phyloP scores from a whole-genome alignment of 2,329 filamentous ascomycete species.

The Epichloe festucae region DNA sequence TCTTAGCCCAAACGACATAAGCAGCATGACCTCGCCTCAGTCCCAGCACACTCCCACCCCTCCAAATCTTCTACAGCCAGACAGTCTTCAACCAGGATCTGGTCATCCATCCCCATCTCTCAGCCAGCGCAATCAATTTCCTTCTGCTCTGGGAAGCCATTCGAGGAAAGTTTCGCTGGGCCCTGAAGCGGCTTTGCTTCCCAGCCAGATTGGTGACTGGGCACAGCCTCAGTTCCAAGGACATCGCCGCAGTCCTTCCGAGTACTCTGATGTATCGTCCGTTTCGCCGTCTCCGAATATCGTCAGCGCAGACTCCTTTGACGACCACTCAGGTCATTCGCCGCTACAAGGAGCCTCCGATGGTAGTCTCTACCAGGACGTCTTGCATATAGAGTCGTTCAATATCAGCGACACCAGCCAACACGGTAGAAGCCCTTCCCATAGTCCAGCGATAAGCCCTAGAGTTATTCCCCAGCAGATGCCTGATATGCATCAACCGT shows the following conservation, averaged over 20 bases:
- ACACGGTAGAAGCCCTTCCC: conserved; percentile 69
- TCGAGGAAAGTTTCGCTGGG: conserved; percentile 44
- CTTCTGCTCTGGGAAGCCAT: conserved; percentile 34
- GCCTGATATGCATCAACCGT: conserved; percentile 34
- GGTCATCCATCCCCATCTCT: conserved; percentile 45
- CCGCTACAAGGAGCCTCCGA: conserved; percentile 69
- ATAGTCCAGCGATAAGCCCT: conserved; percentile 55
- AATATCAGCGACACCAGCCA: conserved; percentile 64
- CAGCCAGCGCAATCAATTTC: conserved; percentile 43
- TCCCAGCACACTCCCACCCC: conserved; percentile 44
- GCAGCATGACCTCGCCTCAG: conserved; percentile 42
- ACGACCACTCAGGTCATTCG: conserved; percentile 58
- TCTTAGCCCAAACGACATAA: conserved; percentile 33
- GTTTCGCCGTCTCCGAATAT: conserved; percentile 75
- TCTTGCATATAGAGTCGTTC: conserved; percentile 66
- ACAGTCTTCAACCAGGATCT: conserved; percentile 32
- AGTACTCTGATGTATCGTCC: conserved; percentile 83
- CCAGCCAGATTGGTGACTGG: conserved; percentile 40
- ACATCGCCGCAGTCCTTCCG: conserved; percentile 80
- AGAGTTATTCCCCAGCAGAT: conserved; percentile 44
- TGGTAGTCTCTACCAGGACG: conserved; percentile 59
- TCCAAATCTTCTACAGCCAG: conserved; percentile 40
- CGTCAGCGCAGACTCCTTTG: conserved; percentile 65
- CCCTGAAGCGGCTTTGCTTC: conserved; percentile 43
- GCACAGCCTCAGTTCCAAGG: conserved; percentile 52